These are phyloP conservation scores for Camelina laxa DNA, from an alignment of 345 rosid genomes.

Conservation along the genomic window DNA sequence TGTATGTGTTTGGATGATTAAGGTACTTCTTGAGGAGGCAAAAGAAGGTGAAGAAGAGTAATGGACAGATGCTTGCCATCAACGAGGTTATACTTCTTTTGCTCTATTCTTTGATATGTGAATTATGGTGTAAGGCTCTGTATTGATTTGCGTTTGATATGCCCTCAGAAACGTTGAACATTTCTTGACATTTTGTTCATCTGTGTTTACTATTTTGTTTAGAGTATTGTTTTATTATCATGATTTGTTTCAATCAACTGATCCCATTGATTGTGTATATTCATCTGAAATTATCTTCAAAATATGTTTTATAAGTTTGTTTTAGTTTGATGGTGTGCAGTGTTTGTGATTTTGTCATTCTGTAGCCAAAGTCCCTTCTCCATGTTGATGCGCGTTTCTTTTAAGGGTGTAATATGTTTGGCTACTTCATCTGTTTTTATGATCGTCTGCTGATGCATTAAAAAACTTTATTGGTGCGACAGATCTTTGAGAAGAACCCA, in stretches of 20 bases:
- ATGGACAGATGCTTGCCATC: constrained; percentile 56
- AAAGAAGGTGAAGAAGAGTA: constrained; percentile 60
- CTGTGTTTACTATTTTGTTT: not conserved
- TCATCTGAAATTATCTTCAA: not conserved
- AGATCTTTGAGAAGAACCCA: constrained; percentile 70
- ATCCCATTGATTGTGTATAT: not conserved
- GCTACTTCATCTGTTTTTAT: not conserved
- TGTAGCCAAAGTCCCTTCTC: not conserved
- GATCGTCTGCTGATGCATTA: not conserved
- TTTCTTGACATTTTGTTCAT: not conserved
- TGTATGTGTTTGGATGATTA: not conserved
- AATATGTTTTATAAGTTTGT: not conserved
- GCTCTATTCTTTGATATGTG: not conserved
- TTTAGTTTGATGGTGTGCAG: not conserved
- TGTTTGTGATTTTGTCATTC: not conserved
- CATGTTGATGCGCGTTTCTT: not conserved
- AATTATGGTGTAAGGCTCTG: not conserved
- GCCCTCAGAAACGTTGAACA: not conserved
- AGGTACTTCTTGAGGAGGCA: constrained; percentile 55
- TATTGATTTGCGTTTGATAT: not conserved
- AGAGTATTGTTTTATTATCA: not conserved
- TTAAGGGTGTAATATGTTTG: not conserved
- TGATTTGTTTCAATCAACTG: not conserved
- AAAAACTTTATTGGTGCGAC: not conserved
- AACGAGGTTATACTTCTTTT: constrained; percentile 45